Evolutionary conservation across 306 rosid genomes (phyloP).

Genomic region (Fagus sylvatica): DNA sequence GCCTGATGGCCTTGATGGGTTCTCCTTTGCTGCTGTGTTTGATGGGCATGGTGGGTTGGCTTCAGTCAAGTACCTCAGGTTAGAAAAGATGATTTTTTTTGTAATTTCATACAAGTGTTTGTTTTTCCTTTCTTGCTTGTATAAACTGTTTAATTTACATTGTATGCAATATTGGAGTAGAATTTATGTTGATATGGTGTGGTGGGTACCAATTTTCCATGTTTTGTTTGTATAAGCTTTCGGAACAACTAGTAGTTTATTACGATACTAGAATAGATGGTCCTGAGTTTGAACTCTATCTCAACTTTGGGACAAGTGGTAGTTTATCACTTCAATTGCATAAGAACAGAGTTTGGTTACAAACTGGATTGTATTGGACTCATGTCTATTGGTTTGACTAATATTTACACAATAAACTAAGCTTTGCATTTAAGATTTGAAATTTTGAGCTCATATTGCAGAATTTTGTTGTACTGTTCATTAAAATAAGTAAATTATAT

Average conservation of each 20-base stretch:
- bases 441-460: background rate
- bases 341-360: too few species aligned
- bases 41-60: slow-evolving; percentile 95
- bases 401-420: too few species aligned
- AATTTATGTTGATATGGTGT: background rate
- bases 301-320: background rate
- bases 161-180: background rate
- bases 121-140: slow-evolving; percentile 4
- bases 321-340: too few species aligned
- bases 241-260: background rate
- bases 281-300: too few species aligned
- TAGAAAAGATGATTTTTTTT: background rate
- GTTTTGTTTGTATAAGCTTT: background rate
- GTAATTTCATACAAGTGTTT: background rate
- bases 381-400: background rate
- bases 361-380: background rate
- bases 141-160: background rate
- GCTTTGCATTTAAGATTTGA: too few species aligned
- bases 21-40: slow-evolving; percentile 87
- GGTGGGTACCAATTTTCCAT: background rate
- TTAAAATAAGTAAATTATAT: too few species aligned
- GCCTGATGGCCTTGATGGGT: slow-evolving; percentile 60
- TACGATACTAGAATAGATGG: too few species aligned
- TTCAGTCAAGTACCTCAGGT: slow-evolving; percentile 89
- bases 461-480: background rate